These are phyloP conservation scores for Arthonia radiata DNA, from an alignment of 495 filamentous ascomycete species.

Conservation along the genomic window DNA sequence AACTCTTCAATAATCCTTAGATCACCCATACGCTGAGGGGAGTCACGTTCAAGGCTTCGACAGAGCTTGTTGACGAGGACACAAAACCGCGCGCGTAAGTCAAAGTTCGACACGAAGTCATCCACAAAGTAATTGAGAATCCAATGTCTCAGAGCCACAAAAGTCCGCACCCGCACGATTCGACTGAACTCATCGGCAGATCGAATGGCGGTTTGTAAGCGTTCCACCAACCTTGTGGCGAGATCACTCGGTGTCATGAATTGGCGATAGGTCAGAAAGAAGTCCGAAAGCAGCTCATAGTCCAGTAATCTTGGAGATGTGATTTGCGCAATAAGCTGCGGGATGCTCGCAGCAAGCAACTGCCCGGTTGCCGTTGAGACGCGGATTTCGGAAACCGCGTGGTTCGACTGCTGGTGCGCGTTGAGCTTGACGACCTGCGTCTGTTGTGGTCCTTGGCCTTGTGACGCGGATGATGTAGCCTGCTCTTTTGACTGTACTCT, in stretches of 20 bases:
- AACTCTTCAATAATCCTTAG: constrained; percentile 80
- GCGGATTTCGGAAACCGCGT: too few relatives aligned
- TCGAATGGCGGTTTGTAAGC: constrained; percentile 68
- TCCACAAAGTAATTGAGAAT: constrained; percentile 95
- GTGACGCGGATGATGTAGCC: too few relatives aligned
- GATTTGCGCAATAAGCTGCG: constrained; percentile 87
- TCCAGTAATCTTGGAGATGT: constrained; percentile 90
- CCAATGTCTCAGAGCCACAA: constrained; percentile 93
- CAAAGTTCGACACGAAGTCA: constrained; percentile 71
- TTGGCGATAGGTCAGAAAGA: constrained; percentile 83
- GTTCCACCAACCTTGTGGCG: constrained; percentile 55
- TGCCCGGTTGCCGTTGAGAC: constrained; percentile 46
- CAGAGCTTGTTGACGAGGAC: constrained; percentile 56
- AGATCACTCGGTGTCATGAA: constrained; percentile 59
- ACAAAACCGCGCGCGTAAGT: constrained; percentile 60
- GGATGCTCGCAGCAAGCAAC: constrained; percentile 74
- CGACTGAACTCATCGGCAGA: constrained; percentile 62
- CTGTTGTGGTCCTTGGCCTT: too few relatives aligned
- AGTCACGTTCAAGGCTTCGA: constrained; percentile 30
- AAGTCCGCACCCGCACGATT: constrained; percentile 81
- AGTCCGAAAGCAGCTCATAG: constrained; percentile 92
- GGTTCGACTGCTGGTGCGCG: too few relatives aligned
- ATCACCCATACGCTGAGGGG: constrained; percentile 42
- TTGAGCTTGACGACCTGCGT: too few relatives aligned
- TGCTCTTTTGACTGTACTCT: too few relatives aligned